phyloP scores from a whole-genome alignment of 108 stramenopile genomes.

The Nitzschia palea region DNA sequence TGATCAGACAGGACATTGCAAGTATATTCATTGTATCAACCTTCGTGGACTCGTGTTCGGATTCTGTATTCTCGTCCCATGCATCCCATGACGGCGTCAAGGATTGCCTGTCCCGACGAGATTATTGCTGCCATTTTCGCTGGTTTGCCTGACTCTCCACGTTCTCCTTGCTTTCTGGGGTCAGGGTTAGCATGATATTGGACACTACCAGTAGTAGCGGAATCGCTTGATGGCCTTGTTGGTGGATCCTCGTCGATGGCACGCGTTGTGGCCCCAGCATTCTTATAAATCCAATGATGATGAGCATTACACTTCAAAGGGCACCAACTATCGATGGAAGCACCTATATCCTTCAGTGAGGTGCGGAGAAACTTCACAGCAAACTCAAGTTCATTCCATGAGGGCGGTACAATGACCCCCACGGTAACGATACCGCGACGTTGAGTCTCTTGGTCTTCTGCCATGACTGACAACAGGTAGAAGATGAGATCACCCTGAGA shows the following conservation, averaged over 20 bases:
- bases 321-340: background rate
- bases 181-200: no score
- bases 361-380: background rate
- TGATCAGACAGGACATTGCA: background rate
- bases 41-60: background rate
- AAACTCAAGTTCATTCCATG: background rate
- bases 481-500: background rate
- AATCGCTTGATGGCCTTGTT: background rate
- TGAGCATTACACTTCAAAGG: background rate
- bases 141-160: background rate
- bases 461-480: background rate
- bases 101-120: no score
- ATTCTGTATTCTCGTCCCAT: background rate
- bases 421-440: background rate
- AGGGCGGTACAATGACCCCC: background rate
- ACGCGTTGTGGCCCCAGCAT: no score
- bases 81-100: background rate
- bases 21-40: background rate
- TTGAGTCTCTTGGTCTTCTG: slow-evolving; percentile 13
- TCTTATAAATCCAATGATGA: background rate
- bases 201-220: background rate
- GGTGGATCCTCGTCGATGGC: background rate
- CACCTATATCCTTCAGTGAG: background rate
- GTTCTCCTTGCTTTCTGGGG: no score
- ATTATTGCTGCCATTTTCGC: no score